These are phyloP conservation scores for Clarireedia paspali DNA, from an alignment of 2,329 filamentous ascomycete species.

Conservation along the genomic window DNA sequence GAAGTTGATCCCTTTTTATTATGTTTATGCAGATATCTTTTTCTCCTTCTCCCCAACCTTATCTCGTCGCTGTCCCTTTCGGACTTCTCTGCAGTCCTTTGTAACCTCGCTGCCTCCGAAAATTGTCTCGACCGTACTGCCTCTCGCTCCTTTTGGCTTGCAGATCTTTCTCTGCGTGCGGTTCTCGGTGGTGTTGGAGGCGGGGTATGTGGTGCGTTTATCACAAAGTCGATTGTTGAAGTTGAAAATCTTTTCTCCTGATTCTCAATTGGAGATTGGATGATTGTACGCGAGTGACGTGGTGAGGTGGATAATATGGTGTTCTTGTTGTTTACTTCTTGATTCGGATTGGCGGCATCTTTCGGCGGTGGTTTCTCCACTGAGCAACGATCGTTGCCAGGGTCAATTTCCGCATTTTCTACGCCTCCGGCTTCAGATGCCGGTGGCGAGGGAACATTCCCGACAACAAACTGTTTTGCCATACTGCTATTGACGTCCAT, in stretches of 20 bases:
- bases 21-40: conserved; percentile 2
- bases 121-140: conserved; percentile 8
- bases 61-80: neutral
- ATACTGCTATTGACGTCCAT: neutral
- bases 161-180: conserved; percentile 6
- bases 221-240: conserved; percentile 6
- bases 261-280: conserved; percentile 4
- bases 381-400: conserved; percentile 10
- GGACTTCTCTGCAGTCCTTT: conserved; percentile 3
- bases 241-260: conserved; percentile 2
- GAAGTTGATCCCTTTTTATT: conserved; percentile 7
- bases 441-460: conserved; percentile 1
- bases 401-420: neutral
- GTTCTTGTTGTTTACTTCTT: conserved; percentile 9
- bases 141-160: conserved; percentile 9
- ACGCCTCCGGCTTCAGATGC: neutral
- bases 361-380: conserved; percentile 3
- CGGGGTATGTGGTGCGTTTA: conserved; percentile 8
- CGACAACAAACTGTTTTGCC: no score
- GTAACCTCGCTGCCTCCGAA: conserved; percentile 5
- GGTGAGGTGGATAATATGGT: conserved; percentile 5
- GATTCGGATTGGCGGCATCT: conserved; percentile 4
- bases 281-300: conserved; percentile 8
- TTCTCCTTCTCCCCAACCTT: conserved; percentile 5
- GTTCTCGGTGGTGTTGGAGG: conserved; percentile 8